Conservation (phyloP, 192 early-diverging fungal genomes). For the Haplosporangium gracile region DNA sequence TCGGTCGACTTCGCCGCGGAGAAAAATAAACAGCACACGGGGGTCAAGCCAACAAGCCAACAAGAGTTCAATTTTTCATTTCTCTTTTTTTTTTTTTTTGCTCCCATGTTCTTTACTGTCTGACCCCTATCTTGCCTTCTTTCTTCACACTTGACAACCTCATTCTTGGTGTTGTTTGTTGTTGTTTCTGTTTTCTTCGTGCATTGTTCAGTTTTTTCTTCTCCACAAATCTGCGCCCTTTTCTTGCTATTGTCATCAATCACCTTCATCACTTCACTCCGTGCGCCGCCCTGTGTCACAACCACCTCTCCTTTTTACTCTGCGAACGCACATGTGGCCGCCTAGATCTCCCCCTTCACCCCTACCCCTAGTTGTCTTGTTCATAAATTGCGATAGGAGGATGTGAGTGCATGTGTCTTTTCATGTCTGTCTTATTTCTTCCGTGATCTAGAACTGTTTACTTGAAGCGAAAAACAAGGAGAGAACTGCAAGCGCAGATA, state of each 20-base stretch:
- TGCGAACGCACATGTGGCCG: too few relatives aligned
- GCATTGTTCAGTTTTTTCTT: background rate
- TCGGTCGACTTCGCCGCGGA: too few relatives aligned
- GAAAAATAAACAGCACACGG: too few relatives aligned
- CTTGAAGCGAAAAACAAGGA: background rate
- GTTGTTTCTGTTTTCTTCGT: background rate
- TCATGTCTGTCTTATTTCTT: background rate
- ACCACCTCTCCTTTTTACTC: background rate
- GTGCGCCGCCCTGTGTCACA: background rate
- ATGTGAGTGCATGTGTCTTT: background rate
- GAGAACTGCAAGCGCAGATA: too few relatives aligned
- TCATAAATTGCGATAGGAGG: background rate
- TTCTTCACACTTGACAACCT: background rate
- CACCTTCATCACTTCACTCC: background rate
- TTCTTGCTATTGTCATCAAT: background rate
- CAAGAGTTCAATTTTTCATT: too few relatives aligned
- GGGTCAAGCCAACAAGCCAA: too few relatives aligned
- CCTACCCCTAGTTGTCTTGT: too few relatives aligned
- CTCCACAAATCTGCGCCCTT: background rate
- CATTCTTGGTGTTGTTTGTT: background rate
- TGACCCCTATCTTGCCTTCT: too few relatives aligned
- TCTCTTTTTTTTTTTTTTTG: too few relatives aligned
- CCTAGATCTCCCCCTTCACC: too few relatives aligned
- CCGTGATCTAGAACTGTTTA: background rate
- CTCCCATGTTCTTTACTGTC: too few relatives aligned